Evolutionary conservation across 148 eudicot species (phyloP).

Genomic region (Chenopodium album): DNA sequence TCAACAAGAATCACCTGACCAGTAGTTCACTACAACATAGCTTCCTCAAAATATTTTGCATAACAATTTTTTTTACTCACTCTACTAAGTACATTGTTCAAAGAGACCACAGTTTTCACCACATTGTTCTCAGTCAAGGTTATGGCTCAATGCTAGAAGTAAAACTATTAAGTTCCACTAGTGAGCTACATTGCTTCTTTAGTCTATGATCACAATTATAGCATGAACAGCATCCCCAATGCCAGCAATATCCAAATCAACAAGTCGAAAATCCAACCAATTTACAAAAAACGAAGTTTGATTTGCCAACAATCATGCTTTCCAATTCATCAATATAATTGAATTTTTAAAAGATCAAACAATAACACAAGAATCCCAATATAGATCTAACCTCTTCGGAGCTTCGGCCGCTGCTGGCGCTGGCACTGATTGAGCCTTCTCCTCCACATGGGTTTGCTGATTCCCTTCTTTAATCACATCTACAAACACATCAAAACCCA

Average conservation of each 20-base stretch:
- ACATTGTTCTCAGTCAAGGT: neutral
- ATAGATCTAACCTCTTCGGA: conserved; percentile 35
- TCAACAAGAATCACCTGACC: neutral
- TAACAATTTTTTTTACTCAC: neutral
- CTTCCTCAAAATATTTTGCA: neutral
- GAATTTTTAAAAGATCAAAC: neutral
- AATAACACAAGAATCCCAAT: conserved; percentile 6
- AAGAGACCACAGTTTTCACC: neutral
- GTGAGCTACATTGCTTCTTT: neutral
- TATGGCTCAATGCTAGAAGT: neutral
- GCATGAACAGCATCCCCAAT: neutral
- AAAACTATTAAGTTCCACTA: neutral
- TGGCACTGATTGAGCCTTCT: conserved; percentile 27
- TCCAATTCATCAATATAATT: neutral
- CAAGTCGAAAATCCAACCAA: neutral
- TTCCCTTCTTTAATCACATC: conserved; percentile 57
- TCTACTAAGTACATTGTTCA: neutral
- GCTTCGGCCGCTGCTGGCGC: conserved; percentile 5
- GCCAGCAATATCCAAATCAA: neutral
- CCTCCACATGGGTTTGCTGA: conserved; percentile 29
- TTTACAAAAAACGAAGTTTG: neutral
- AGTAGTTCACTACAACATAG: neutral
- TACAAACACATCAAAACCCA: conserved; percentile 25
- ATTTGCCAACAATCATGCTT: conserved; percentile 4
- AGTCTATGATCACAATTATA: neutral